phyloP scores from a whole-genome alignment of 2,329 filamentous ascomycete species.

The Alternaria hordeiaustralica region DNA sequence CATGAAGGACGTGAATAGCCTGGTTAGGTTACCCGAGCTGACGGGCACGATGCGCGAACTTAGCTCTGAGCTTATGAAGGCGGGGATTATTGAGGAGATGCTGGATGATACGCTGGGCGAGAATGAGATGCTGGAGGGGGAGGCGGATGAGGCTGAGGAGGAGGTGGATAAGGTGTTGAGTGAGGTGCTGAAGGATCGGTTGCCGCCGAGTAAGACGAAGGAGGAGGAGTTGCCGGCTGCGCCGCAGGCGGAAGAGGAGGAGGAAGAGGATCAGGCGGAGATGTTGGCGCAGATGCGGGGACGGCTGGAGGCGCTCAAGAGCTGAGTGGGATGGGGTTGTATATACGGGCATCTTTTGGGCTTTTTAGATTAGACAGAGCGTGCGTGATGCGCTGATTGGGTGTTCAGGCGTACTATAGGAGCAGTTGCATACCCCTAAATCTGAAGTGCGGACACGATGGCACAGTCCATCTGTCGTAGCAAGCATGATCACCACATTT shows the following conservation, averaged over 20 bases:
- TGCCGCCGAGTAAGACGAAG: conserved; percentile 69
- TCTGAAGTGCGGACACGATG: not conserved
- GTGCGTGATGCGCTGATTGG: not conserved
- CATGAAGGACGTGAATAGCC: conserved; percentile 93
- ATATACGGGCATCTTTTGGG: not conserved
- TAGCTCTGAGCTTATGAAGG: conserved; percentile 86
- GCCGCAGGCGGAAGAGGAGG: conserved; percentile 67
- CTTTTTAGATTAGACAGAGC: not conserved
- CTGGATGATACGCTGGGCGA: conserved; percentile 83
- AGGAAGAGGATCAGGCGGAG: conserved; percentile 85
- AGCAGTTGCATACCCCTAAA: not conserved
- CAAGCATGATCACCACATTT: not conserved
- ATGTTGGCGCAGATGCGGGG: conserved; percentile 95
- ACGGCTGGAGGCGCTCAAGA: conserved; percentile 87
- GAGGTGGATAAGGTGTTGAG: conserved; percentile 94
- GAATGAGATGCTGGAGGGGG: conserved; percentile 68
- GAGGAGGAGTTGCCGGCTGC: conserved; percentile 60
- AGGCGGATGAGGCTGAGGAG: conserved; percentile 72
- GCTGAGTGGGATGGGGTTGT: conserved; percentile 56
- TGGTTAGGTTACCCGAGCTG: conserved; percentile 84
- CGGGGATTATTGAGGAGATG: conserved; percentile 98
- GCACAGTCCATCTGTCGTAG: not conserved
- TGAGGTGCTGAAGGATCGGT: conserved; percentile 84
- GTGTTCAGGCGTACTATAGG: not conserved
- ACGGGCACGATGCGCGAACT: conserved; percentile 89